Base-by-base conservation (phyloP, 176 grass and related monocot genomes). In the barley (Hordeum vulgare) region DNA sequence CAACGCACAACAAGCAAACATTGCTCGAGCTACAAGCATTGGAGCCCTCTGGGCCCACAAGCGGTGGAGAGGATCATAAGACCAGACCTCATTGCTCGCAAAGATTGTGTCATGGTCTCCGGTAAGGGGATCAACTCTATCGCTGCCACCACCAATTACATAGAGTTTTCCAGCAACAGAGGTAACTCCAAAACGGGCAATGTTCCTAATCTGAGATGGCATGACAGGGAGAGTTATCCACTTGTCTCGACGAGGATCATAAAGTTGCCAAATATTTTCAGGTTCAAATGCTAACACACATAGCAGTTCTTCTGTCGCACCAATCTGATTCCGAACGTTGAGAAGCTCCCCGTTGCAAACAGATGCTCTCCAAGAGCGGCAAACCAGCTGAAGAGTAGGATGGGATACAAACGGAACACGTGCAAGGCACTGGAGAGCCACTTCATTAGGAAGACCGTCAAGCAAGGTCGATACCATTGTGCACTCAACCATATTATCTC, bases 31-130 rank as follows among this genome's bases (percentile, higher is more conserved):
- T 24, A 99, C 85, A 67, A 96, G 85, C 93, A 96, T 99, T 36
- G 90, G 87, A 66, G 93, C 85, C 73, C 87, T 66, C 21, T 68
- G 83, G 51, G 57, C 20, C 96, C 93, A 99, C 37, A 96, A 70
- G 28, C 73, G 89, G 36, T 66, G 59, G 23, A 96, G 75, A 73
- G 96, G 91, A 78, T 96, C 91, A 84, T 94, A 99, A 64, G 89
- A 96, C 96, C 96, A 96, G 82, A 99, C 91, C 88, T 99, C 93
- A 59, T 94, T 95, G 88, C 96, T 96, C 7, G 96, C 96, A 90
- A 99, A 99, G 78, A 99, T 89, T 28, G 81, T 77, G 34, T 99
- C 96, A 59, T 99, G 91, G 60, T 99, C 96, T 53, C 96, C 96
- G 28, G 93, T 98, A 84, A 91, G 90, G 2, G 91, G 96, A 74